Base-by-base conservation (phyloP, 257 asterid species). In the Penstemon davidsonii region DNA sequence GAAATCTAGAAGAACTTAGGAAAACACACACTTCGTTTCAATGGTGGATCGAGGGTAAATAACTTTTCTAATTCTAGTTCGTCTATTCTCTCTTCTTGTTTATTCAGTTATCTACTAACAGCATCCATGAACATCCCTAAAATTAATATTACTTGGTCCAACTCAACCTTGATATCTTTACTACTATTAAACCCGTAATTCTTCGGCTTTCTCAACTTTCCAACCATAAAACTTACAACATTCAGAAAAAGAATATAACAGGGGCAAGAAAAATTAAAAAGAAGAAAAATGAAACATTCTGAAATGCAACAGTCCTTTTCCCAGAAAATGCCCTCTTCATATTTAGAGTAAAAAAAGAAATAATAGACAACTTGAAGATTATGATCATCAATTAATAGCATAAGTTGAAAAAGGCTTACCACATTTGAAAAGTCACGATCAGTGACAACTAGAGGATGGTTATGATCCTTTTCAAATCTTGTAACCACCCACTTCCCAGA, bases 401-500 rank as follows among this genome's bases (percentile, higher is more conserved):
- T 33, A 37, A 53, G 62, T 42, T 4, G 67, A 69, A 54, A 53
- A 49, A 40, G 40, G 57, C 79, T n/a, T 75, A 85, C 90, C 85
- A 68, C 76, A 11, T 44, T 74, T 8, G 67, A 73, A 60, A 58
- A 6, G 50, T 73, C 81, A 11, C 39, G 73, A 58, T 74, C 59
- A 33, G 70, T 74, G 59, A 72, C 75, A 42, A 78, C 62, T 25
- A 81, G 73, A 12, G 85, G 80, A 69, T 85, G 91, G 73, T 85
- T 85, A 77, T 85, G 91, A 36, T 85, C 88, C 79, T 79, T 85
- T 46, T 75, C 83, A 58, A 80, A 85, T 74, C 91, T 79, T 5
- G 91, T 85, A 46, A 85, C 91, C 1, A 58, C 71, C 91, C 91
- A 85, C 49, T 85, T 85, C 51, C 86, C 91, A 1, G 88, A 72